Conservation (phyloP, 768 basidiomycete species). For the Tephrocybe sp. region DNA sequence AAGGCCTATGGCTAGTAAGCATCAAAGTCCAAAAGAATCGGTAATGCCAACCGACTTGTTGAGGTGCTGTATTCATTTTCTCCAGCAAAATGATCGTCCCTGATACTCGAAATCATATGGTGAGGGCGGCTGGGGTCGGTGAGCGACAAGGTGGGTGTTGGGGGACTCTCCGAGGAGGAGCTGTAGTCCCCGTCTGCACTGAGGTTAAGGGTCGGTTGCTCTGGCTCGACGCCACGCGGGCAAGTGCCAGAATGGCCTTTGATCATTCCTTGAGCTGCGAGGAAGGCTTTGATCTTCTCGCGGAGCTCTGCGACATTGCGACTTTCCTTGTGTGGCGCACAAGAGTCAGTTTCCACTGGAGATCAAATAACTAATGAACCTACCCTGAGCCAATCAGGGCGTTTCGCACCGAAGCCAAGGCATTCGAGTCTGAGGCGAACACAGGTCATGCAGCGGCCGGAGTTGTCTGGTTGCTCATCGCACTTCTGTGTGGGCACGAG, state of each 20-base stretch:
- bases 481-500: slow-evolving; percentile 61
- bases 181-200: slow-evolving; percentile 36
- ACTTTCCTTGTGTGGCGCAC: slow-evolving; percentile 51
- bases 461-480: slow-evolving; percentile 66
- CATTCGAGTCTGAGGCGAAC: slow-evolving; percentile 80
- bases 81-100: slow-evolving; percentile 18
- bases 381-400: slow-evolving; percentile 84
- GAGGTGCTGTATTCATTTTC: slow-evolving; percentile 10
- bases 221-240: slow-evolving; percentile 56
- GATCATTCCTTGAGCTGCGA: slow-evolving; percentile 85
- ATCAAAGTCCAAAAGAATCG: slow-evolving; percentile 17
- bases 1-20: slow-evolving; percentile 18
- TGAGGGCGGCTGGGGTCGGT: slow-evolving; percentile 20
- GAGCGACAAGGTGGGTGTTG: slow-evolving; percentile 26
- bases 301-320: slow-evolving; percentile 67
- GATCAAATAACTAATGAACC: slow-evolving; percentile 23
- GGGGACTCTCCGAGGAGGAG: slow-evolving; percentile 35
- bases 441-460: slow-evolving; percentile 74
- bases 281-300: slow-evolving; percentile 77
- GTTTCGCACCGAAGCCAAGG: slow-evolving; percentile 82
- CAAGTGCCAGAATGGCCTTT: slow-evolving; percentile 81
- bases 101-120: slow-evolving; percentile 23
- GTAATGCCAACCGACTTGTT: slow-evolving; percentile 27
- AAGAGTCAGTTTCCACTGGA: neutral
- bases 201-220: slow-evolving; percentile 56